Conservation (phyloP, 192 early-diverging fungal genomes). For the Linnemannia schmuckeri region DNA sequence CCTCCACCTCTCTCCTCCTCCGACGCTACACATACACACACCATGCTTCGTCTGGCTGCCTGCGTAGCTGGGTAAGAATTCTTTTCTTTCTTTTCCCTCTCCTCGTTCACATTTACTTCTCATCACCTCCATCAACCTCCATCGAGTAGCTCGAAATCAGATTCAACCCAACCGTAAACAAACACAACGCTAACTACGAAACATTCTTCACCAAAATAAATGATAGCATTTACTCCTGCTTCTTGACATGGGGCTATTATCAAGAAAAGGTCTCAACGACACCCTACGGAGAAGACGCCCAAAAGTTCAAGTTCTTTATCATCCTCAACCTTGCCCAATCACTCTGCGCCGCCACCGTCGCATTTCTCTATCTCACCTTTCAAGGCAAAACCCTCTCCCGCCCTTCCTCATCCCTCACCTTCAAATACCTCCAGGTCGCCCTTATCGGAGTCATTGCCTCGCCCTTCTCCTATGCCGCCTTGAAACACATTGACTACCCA, state of each 20-base stretch:
- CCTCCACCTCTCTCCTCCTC: neutral
- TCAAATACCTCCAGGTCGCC: conserved; percentile 83
- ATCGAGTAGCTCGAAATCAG: neutral
- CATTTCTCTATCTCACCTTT: conserved; percentile 78
- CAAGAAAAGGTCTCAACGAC: conserved; percentile 94
- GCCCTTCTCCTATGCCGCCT: conserved; percentile 93
- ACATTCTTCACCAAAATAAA: neutral
- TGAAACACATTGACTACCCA: conserved; percentile 97
- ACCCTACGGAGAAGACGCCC: conserved; percentile 76
- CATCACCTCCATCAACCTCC: neutral
- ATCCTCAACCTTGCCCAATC: conserved; percentile 92
- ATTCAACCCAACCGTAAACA: too few species aligned
- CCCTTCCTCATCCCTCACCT: conserved; percentile 55
- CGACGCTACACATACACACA: neutral
- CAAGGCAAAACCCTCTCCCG: conserved; percentile 54
- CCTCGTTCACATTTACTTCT: neutral
- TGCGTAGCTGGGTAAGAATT: conserved; percentile 55
- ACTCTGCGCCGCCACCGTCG: conserved; percentile 80
- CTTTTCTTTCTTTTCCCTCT: neutral
- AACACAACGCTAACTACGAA: neutral
- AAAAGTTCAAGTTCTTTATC: conserved; percentile 90
- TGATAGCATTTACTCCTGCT: conserved; percentile 91
- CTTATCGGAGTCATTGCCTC: conserved; percentile 81
- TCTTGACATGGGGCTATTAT: conserved; percentile 94
- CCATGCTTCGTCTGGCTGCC: conserved; percentile 62